Percentiles rank a stretch among this genome's conserved stretches.
phyloP scores from a whole-genome alignment of 768 basidiomycete species.

The Galerina marginata region DNA sequence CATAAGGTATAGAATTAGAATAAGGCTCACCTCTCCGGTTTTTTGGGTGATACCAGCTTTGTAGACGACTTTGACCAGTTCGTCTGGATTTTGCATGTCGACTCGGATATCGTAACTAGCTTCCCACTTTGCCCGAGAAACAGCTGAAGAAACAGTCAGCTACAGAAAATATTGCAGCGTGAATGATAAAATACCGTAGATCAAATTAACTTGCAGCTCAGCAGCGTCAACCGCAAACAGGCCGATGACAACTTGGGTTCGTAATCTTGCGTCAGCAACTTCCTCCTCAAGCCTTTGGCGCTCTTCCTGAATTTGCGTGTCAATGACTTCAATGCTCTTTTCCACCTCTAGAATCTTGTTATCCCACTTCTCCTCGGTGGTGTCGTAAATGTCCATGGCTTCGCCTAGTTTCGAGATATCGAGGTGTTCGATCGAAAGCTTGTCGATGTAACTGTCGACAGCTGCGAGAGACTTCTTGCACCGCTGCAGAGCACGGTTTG shows the following conservation, averaged over 20 bases:
- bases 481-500: not conserved
- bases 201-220: slow-evolving; percentile 39
- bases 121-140: slow-evolving; percentile 36
- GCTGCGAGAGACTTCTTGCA: slow-evolving; percentile 27
- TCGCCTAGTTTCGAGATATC: slow-evolving; percentile 21
- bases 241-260: slow-evolving; percentile 25
- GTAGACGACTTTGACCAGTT: slow-evolving; percentile 37
- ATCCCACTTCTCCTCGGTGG: slow-evolving; percentile 23
- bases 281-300: slow-evolving; percentile 19
- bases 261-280: slow-evolving; percentile 8
- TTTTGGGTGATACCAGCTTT: slow-evolving; percentile 42
- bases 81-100: slow-evolving; percentile 34
- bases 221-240: slow-evolving; percentile 37
- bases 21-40: slow-evolving; percentile 39
- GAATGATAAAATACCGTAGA: slow-evolving; percentile 35
- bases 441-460: slow-evolving; percentile 14
- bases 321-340: slow-evolving; percentile 18
- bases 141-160: slow-evolving; percentile 16
- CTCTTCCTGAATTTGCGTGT: slow-evolving; percentile 16
- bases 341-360: slow-evolving; percentile 26
- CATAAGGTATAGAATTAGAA: not conserved
- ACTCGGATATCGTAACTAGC: slow-evolving; percentile 45
- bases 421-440: slow-evolving; percentile 12
- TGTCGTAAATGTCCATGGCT: slow-evolving; percentile 18
- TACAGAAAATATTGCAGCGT: not conserved